A percentile compares a stretch with the other conserved stretches of the same genome.
Evolutionary conservation across 2,329 filamentous ascomycete genomes (phyloP).

Genomic region (Xylaria polymorpha): DNA sequence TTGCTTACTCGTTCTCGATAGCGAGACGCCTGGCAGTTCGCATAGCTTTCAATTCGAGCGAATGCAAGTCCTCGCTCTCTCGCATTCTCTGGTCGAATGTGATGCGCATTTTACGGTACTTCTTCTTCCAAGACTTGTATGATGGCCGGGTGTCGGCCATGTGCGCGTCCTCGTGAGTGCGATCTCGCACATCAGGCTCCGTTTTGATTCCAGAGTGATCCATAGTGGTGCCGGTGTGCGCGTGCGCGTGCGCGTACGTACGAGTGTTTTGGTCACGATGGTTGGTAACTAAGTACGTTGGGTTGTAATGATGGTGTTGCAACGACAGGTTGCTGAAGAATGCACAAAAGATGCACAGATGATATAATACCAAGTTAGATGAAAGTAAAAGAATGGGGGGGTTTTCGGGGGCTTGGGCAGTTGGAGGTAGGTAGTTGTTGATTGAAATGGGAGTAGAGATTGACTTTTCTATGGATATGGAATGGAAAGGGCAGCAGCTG

Average conservation of each 20-base stretch:
- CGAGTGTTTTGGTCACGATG: background rate
- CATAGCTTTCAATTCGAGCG: conserved; percentile 82
- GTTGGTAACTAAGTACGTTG: background rate
- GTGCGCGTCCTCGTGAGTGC: conserved; percentile 49
- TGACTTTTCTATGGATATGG: background rate
- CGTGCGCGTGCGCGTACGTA: background rate
- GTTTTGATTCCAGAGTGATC: conserved; percentile 45
- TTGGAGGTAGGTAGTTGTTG: background rate
- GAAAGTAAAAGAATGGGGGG: background rate
- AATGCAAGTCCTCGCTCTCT: conserved; percentile 84
- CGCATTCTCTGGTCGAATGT: conserved; percentile 82
- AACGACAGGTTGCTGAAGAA: conserved; percentile 11
- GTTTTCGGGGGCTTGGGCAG: background rate
- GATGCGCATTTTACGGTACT: conserved; percentile 91
- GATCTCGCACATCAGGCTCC: conserved; percentile 50
- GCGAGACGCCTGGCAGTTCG: conserved; percentile 85
- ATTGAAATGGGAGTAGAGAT: conserved; percentile 1
- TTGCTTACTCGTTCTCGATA: conserved; percentile 88
- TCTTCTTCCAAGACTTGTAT: conserved; percentile 85
- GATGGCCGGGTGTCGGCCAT: conserved; percentile 61
- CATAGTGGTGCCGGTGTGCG: conserved; percentile 39
- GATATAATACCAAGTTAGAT: background rate
- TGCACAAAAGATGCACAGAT: conserved; percentile 8
- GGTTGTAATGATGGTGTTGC: background rate
- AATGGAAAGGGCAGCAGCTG: conserved; percentile 5